Evolutionary conservation across 208 protist species (phyloP).

Genomic region (Crithidia fasciculata): DNA sequence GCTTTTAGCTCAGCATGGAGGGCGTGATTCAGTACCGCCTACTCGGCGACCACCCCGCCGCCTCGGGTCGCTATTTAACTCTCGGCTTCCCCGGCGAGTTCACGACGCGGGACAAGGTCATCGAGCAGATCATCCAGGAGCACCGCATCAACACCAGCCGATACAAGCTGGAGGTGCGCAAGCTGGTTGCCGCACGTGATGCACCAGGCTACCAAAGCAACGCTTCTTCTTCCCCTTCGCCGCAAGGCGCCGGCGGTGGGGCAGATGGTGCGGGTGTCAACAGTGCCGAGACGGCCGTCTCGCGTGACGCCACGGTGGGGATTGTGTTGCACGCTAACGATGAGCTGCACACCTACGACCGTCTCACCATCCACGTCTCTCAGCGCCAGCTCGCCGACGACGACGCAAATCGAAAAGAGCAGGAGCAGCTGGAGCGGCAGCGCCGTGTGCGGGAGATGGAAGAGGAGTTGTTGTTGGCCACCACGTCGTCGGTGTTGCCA

Average conservation of each 20-base stretch:
- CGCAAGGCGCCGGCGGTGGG: not conserved
- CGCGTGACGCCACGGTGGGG: slow-evolving; percentile 1
- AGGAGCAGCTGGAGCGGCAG: slow-evolving; percentile 40
- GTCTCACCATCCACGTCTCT: slow-evolving; percentile 66
- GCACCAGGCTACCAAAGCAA: slow-evolving; percentile 14
- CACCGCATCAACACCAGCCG: slow-evolving; percentile 78
- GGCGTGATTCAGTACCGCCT: slow-evolving; percentile 81
- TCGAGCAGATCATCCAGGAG: slow-evolving; percentile 62
- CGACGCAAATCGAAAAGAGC: slow-evolving; percentile 27
- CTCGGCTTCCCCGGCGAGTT: slow-evolving; percentile 69
- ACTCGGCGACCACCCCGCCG: slow-evolving; percentile 77
- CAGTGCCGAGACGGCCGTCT: not conserved
- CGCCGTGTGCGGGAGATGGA: slow-evolving; percentile 51
- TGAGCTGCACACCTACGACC: slow-evolving; percentile 70
- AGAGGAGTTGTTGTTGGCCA: slow-evolving; percentile 34
- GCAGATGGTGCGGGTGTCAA: not conserved
- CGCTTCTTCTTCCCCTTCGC: not conserved
- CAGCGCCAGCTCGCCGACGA: slow-evolving; percentile 69
- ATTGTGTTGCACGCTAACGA: slow-evolving; percentile 25
- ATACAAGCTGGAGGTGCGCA: slow-evolving; percentile 69
- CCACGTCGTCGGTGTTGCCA: not conserved
- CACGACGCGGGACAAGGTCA: slow-evolving; percentile 40
- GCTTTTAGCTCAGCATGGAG: slow-evolving; percentile 35
- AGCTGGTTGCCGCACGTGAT: slow-evolving; percentile 21
- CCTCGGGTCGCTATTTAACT: slow-evolving; percentile 71